Evolutionary conservation across 2,329 filamentous ascomycete species (phyloP), one percentile per base, ranked within the genome.

Genomic region (Mycosphaerella sp.): DNA sequence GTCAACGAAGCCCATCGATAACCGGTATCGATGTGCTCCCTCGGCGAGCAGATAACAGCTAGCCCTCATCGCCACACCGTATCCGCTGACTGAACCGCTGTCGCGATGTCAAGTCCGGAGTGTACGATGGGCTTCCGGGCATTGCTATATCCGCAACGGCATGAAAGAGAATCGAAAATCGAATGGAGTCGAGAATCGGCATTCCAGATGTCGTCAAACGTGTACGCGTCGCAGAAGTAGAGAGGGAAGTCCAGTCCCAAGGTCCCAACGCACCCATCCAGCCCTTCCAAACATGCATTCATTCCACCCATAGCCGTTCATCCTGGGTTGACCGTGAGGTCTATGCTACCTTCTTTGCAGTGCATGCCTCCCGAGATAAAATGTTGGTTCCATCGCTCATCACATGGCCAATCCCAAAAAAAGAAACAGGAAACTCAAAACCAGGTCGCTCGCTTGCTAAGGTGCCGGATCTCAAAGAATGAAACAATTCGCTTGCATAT

Each of bases 401-500:
- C 40, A 27, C 25, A 42, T 48, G 28, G 45, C 47, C 39, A 39
- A 51, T 21, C 35, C 16, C 41, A 7, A 40, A 37, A 52, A 39
- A 47, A 25, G 44, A 48, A 49, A 25, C 21, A 25, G 21, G 7
- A 25, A 25, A 25, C 21, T 25, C 21, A 6, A 42, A 54, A 49
- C 47, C 45, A 47, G 42, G 48, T 52, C 43, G 58, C 58, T 59
- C 56, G 54, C 54, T 57, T 53, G 52, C 50, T 53, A 58, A 58
- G 32, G 39, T 39, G 48, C 37, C 52, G 46, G 52, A 43, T 41
- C 45, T 28, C 36, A 50, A 44, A 32, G 39, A 32, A 46, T 50
- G 50, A 46, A 48, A 44, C 53, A 58, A 54, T 70, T 70, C 65
- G 69, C 71, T 66, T 44, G 49, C 44, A 41, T 56, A 67, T 72